Percentiles rank a stretch among this genome's conserved stretches.
Conservation (phyloP, 2,329 filamentous ascomycete species). For the Lachnellula suecica region DNA sequence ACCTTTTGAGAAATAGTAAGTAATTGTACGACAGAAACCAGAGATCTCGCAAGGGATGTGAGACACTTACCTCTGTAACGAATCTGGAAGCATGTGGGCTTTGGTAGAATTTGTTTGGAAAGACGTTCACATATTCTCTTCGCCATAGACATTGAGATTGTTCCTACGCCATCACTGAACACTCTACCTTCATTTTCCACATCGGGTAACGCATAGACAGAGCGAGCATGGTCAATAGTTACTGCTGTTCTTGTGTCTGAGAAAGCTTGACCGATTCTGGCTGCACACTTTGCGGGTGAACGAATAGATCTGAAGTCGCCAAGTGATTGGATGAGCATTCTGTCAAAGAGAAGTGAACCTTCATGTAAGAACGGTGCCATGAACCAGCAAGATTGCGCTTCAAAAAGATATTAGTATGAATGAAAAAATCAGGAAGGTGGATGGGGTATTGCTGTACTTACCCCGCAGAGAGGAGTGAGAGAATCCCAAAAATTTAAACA, state of each 20-base stretch:
- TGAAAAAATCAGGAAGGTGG: background rate
- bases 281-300: constrained; percentile 57
- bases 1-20: too few species aligned
- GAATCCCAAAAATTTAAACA: constrained; percentile 71
- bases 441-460: background rate
- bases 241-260: constrained; percentile 71
- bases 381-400: constrained; percentile 69
- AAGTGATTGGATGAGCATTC: constrained; percentile 42
- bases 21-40: too few species aligned
- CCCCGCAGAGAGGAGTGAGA: constrained; percentile 72
- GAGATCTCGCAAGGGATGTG: too few species aligned
- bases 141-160: constrained; percentile 61
- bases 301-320: constrained; percentile 51
- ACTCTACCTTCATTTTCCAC: constrained; percentile 53
- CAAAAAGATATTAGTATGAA: background rate
- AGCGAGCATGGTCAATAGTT: constrained; percentile 36
- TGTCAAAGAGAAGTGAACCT: constrained; percentile 33
- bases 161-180: constrained; percentile 81
- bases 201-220: constrained; percentile 47
- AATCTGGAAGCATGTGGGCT: constrained; percentile 72
- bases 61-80: constrained; percentile 56
- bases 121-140: constrained; percentile 58
- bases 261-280: constrained; percentile 65
- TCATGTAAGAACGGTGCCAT: constrained; percentile 46
- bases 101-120: constrained; percentile 41